Conservation (phyloP, 768 basidiomycete species). For the Chalciporus piperatus region DNA sequence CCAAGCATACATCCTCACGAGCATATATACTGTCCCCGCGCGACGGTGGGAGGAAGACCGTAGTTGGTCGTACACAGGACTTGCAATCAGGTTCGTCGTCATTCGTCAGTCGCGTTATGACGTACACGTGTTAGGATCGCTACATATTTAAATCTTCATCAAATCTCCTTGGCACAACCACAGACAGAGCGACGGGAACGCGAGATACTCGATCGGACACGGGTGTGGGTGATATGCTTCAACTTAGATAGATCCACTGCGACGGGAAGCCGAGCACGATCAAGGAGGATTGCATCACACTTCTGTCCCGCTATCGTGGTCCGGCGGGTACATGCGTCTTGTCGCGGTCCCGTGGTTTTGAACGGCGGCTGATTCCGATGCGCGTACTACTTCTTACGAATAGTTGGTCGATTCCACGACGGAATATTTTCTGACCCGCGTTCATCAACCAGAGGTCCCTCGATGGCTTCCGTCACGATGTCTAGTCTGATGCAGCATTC, state of each 20-base stretch:
- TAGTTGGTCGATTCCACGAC: conserved; percentile 73
- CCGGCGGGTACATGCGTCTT: conserved; percentile 35
- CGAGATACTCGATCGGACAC: conserved; percentile 78
- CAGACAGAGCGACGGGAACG: conserved; percentile 73
- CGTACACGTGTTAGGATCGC: conserved; percentile 55
- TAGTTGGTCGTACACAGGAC: conserved; percentile 85
- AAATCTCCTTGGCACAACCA: conserved; percentile 57
- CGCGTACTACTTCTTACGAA: conserved; percentile 65
- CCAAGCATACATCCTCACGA: conserved; percentile 90
- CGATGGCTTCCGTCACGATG: neutral
- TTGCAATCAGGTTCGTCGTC: conserved; percentile 64
- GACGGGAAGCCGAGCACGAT: conserved; percentile 85
- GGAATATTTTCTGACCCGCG: conserved; percentile 71
- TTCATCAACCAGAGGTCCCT: conserved; percentile 50
- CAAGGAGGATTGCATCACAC: conserved; percentile 78
- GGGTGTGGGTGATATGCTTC: conserved; percentile 92
- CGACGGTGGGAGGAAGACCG: conserved; percentile 87
- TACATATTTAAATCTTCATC: conserved; percentile 84
- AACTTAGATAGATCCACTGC: conserved; percentile 85
- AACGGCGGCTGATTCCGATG: conserved; percentile 32
- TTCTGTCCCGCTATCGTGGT: conserved; percentile 59
- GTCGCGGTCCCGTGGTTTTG: neutral
- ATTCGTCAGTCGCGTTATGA: neutral
- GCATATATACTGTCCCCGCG: conserved; percentile 79
- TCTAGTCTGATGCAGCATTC: neutral